phyloP scores from a whole-genome alignment of 2,329 filamentous ascomycete species.

The Fonsecaea erecta region DNA sequence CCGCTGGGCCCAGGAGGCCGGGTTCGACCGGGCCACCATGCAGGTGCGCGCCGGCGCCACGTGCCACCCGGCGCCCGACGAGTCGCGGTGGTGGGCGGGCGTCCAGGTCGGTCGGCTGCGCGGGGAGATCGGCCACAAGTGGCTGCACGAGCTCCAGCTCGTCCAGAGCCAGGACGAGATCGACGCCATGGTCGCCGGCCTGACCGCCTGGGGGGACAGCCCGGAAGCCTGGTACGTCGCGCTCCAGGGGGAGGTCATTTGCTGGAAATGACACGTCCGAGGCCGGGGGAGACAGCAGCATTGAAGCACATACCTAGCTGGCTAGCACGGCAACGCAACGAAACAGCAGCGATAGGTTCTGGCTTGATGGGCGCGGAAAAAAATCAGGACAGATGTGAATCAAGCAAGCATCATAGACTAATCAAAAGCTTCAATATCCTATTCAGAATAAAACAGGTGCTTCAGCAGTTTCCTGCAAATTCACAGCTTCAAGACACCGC shows the following conservation, averaged over 20 bases:
- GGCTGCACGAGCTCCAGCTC: slow-evolving; percentile 12
- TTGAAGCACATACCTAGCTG: too few relatives aligned
- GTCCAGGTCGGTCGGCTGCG: slow-evolving; percentile 21
- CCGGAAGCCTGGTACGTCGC: slow-evolving; percentile 25
- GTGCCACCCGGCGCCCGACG: slow-evolving; percentile 20
- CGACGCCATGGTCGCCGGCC: slow-evolving; percentile 13
- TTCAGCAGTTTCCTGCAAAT: not conserved
- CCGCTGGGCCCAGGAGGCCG: slow-evolving; percentile 36
- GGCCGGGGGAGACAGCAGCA: too few relatives aligned
- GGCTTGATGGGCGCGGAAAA: too few relatives aligned
- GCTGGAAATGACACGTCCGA: slow-evolving; percentile 28
- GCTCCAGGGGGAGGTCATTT: slow-evolving; percentile 26
- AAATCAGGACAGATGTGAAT: not conserved
- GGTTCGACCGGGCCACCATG: slow-evolving; percentile 33
- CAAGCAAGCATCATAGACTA: not conserved
- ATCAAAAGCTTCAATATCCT: too few relatives aligned
- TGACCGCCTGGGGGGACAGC: slow-evolving; percentile 18
- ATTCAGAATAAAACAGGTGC: not conserved
- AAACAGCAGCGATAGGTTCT: not conserved
- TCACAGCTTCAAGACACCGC: not conserved
- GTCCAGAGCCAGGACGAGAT: slow-evolving; percentile 17
- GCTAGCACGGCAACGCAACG: not conserved
- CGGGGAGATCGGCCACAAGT: slow-evolving; percentile 23
- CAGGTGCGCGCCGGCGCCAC: slow-evolving; percentile 23
- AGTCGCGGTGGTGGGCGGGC: slow-evolving; percentile 26